Base-by-base conservation (phyloP, 1,284 basidiomycete genomes). In the Ganoderma sinense region DNA sequence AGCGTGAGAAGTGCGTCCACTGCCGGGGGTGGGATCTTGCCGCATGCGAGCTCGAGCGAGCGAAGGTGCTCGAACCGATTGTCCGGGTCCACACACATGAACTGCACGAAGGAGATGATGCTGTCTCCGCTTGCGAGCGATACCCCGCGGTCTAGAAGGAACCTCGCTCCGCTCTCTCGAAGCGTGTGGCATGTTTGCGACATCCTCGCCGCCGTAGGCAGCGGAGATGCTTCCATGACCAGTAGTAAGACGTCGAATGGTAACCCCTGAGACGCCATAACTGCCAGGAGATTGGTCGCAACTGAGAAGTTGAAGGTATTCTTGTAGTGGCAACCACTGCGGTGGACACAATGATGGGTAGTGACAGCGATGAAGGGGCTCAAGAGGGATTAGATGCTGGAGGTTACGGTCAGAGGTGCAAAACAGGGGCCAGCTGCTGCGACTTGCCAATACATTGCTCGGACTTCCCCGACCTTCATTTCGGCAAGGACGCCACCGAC, bases 131-230 rank as follows among this genome's bases (percentile, higher is more conserved):
- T 33, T 0, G 48, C 13, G 40, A 73, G 64, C 0, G 43, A 31
- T 26, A 67, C 62, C 13, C 61, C 69, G 10, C 29, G 41, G n/a
- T 58, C 56, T 26, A 73, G 43, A 43, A 73, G 69, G n/a, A 64
- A 55, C 33, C 64, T 60, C 5, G 66, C 62, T 20, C 69, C 69
- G 20, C 53, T 45, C 4, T 43, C 29, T 14, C 65, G 67, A 10
- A 73, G 56, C 3, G 64, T 41, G 29, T 66, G 69, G 36, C 69
- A 73, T 10, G 69, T 71, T 36, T 51, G 45, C 63, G 67, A 68
- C 64, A 69, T 63, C n/a, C 39, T 62, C 20, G 62, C 20, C 16
- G 55, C 67, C 41, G 60, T 51, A 10, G 14, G 16, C 4, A 20
- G 68, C 1, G n/a, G 39, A 0, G 63, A 58, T 14, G 64, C 2